These are phyloP conservation scores for Syzygium aromaticum DNA, from an alignment of 345 rosid species.

Conservation along the genomic window DNA sequence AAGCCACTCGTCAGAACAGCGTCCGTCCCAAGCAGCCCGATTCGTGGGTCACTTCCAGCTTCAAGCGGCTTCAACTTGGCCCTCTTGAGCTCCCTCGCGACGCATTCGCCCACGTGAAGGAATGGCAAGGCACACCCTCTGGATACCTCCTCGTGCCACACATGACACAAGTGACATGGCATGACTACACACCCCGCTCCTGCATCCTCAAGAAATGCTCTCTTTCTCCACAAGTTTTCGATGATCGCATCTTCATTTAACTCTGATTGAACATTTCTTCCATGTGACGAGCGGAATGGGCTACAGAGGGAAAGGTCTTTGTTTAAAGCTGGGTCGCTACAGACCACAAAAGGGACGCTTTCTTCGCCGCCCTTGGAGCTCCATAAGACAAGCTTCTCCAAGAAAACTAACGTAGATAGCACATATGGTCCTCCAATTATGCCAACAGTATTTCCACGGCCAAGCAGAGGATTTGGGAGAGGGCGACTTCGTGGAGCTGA, in stretches of 20 bases:
- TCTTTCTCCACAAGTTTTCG: constrained; percentile 25
- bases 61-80: constrained; percentile 41
- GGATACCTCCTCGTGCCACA: constrained; percentile 31
- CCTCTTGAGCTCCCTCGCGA: constrained; percentile 38
- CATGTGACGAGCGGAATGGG: constrained; percentile 22
- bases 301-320: constrained; percentile 34
- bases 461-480: constrained; percentile 12
- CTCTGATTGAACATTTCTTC: constrained; percentile 16
- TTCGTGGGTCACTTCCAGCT: constrained; percentile 37
- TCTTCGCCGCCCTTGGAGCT: constrained; percentile 33
- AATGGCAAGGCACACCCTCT: constrained; percentile 20
- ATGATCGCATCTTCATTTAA: constrained; percentile 14
- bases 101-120: constrained; percentile 38
- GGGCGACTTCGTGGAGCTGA: too few relatives aligned
- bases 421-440: constrained; percentile 61
- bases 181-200: constrained; percentile 34
- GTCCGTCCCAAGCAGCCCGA: constrained; percentile 28
- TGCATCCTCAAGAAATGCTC: constrained; percentile 27
- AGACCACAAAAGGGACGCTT: constrained; percentile 47
- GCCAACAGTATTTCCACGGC: constrained; percentile 49
- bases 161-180: constrained; percentile 38
- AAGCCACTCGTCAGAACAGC: constrained; percentile 26
- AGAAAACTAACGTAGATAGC: constrained; percentile 39
- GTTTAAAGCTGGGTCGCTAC: constrained; percentile 57
- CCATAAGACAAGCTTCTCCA: constrained; percentile 43